Evolutionary conservation across 495 filamentous ascomycete genomes (phyloP).

Genomic region (Penicillium bovifimosum): DNA sequence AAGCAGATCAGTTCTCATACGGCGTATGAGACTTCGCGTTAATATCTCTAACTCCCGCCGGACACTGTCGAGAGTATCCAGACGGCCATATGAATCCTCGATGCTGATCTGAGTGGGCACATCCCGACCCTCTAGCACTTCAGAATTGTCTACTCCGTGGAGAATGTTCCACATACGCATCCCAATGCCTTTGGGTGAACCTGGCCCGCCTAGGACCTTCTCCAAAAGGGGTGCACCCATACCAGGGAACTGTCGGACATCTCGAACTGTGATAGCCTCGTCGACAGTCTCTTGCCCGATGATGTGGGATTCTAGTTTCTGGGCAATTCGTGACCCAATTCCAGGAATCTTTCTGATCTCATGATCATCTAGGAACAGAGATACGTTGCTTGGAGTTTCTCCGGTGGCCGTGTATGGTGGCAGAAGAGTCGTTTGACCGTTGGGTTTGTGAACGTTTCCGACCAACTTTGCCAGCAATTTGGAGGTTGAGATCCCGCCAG

Average conservation of each 20-base stretch:
- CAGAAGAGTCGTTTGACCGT: conserved; percentile 76
- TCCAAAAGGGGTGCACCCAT: conserved; percentile 59
- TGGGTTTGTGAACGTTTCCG: conserved; percentile 79
- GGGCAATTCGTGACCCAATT: conserved; percentile 74
- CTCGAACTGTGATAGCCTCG: conserved; percentile 55
- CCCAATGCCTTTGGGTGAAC: conserved; percentile 63
- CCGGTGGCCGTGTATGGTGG: conserved; percentile 46
- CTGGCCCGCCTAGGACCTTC: conserved; percentile 61
- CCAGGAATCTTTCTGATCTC: conserved; percentile 80
- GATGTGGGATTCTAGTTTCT: conserved; percentile 60
- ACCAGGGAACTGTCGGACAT: conserved; percentile 54
- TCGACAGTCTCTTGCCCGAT: conserved; percentile 42
- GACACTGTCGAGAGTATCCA: conserved; percentile 57
- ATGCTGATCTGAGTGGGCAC: conserved; percentile 89
- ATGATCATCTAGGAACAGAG: conserved; percentile 66
- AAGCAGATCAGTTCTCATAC: conserved; percentile 73
- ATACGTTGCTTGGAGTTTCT: conserved; percentile 45
- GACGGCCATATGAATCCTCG: conserved; percentile 76
- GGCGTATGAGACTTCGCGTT: conserved; percentile 61
- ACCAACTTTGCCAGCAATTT: conserved; percentile 82
- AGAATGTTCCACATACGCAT: conserved; percentile 71
- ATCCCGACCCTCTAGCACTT: conserved; percentile 64
- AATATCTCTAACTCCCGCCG: conserved; percentile 59
- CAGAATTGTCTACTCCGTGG: conserved; percentile 57
- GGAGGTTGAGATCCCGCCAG: conserved; percentile 81